Evolutionary conservation across 2,329 filamentous ascomycete genomes (phyloP).

Genomic region (Ophiocordyceps camponoti-floridani): DNA sequence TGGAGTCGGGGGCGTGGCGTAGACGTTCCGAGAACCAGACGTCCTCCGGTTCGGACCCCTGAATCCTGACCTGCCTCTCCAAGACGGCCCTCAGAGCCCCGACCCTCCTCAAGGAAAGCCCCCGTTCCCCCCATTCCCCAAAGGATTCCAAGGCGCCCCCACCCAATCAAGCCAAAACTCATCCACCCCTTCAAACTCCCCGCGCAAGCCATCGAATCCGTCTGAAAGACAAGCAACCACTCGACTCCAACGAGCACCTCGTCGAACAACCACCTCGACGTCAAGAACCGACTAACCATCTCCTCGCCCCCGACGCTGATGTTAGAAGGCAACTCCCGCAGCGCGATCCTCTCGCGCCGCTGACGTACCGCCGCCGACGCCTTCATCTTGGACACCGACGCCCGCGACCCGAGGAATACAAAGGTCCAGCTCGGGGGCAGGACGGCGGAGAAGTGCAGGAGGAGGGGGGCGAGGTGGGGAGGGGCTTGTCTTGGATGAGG

Average conservation of each 20-base stretch:
- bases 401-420: slow-evolving; percentile 32
- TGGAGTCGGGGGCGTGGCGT: slow-evolving; percentile 26
- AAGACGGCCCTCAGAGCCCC: slow-evolving; percentile 34
- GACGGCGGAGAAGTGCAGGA: slow-evolving; percentile 37
- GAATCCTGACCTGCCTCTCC: slow-evolving; percentile 23
- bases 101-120: slow-evolving; percentile 32
- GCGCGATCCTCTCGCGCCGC: slow-evolving; percentile 28
- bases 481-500: slow-evolving; percentile 32
- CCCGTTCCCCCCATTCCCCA: slow-evolving; percentile 28
- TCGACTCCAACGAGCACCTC: slow-evolving; percentile 28
- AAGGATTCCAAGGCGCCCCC: slow-evolving; percentile 28
- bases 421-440: slow-evolving; percentile 40
- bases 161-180: slow-evolving; percentile 35
- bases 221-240: slow-evolving; percentile 35
- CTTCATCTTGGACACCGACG: slow-evolving; percentile 26
- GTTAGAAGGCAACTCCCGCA: slow-evolving; percentile 31
- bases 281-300: slow-evolving; percentile 33
- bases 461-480: slow-evolving; percentile 29
- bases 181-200: slow-evolving; percentile 28
- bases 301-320: slow-evolving; percentile 32
- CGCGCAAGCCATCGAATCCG: slow-evolving; percentile 36
- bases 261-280: slow-evolving; percentile 33
- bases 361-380: slow-evolving; percentile 24
- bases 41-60: slow-evolving; percentile 31
- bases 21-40: slow-evolving; percentile 36